phyloP scores from a whole-genome alignment of 768 basidiomycete species.

The Tulasnella sp. region DNA sequence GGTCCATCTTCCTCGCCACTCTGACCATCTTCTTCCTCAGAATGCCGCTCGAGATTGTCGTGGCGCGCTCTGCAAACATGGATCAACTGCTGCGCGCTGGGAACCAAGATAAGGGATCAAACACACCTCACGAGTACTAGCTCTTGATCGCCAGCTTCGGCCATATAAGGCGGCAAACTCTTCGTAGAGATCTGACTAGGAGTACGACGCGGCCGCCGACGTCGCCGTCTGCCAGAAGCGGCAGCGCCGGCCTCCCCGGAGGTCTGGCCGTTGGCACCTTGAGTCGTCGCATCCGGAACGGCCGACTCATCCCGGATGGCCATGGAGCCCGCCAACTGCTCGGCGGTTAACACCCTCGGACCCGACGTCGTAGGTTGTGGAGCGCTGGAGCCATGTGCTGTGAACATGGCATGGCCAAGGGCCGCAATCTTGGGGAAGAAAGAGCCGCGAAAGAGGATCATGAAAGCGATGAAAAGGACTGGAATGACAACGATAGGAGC shows the following conservation, averaged over 20 bases:
- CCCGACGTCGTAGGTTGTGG: not conserved
- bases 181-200: constrained; percentile 72
- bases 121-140: constrained; percentile 49
- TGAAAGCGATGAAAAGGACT: not conserved
- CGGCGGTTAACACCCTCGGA: not conserved
- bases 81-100: not conserved
- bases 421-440: not conserved
- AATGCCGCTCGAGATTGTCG: too few species aligned
- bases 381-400: not conserved
- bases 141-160: constrained; percentile 74
- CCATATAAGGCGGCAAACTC: constrained; percentile 66
- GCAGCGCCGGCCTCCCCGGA: constrained; percentile 24
- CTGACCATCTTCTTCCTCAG: not conserved
- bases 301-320: too few species aligned
- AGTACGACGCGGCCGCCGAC: constrained; percentile 43
- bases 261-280: not conserved
- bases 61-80: not conserved
- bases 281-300: not conserved
- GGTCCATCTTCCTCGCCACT: not conserved
- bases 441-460: not conserved
- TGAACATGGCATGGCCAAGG: not conserved
- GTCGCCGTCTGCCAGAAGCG: constrained; percentile 28
- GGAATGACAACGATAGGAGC: constrained; percentile 2
- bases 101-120: not conserved
- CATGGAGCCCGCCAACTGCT: too few species aligned